These are phyloP conservation scores for Prunus yedoensis DNA, from an alignment of 331 rosid species.

Conservation along the genomic window DNA sequence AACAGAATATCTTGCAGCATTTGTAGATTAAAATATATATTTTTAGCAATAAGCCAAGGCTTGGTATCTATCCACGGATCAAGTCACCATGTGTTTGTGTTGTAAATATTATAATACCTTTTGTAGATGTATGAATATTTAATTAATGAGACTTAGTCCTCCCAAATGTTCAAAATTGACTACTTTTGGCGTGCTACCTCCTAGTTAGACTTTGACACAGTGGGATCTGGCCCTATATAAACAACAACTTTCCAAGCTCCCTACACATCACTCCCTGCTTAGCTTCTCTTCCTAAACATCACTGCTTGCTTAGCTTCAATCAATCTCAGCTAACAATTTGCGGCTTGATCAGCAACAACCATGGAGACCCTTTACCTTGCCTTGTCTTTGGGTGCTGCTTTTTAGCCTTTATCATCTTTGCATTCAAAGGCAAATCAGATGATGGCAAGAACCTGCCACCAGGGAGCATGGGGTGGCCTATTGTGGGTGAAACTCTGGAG, in stretches of 20 bases:
- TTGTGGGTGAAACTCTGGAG: constrained; percentile 25
- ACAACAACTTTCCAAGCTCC: neutral
- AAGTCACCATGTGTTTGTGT: neutral
- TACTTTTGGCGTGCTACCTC: neutral
- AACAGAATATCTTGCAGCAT: no score
- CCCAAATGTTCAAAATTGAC: neutral
- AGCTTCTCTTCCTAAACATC: neutral
- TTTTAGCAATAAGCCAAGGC: no score
- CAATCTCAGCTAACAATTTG: neutral
- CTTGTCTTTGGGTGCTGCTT: neutral
- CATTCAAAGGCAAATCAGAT: constrained; percentile 8
- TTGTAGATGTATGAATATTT: neutral
- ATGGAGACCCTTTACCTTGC: constrained; percentile 22
- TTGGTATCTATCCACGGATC: no score
- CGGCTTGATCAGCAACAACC: neutral
- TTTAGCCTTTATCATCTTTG: constrained; percentile 8
- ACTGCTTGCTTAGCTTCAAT: neutral
- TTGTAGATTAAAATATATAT: no score
- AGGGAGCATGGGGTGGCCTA: constrained; percentile 34
- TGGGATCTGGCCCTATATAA: neutral
- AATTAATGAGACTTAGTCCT: neutral
- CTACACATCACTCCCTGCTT: neutral
- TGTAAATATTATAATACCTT: no score
- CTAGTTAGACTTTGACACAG: neutral
- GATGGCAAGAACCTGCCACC: neutral